phyloP scores from a whole-genome alignment of 768 basidiomycete species.

The Hemileccinum impolitum region DNA sequence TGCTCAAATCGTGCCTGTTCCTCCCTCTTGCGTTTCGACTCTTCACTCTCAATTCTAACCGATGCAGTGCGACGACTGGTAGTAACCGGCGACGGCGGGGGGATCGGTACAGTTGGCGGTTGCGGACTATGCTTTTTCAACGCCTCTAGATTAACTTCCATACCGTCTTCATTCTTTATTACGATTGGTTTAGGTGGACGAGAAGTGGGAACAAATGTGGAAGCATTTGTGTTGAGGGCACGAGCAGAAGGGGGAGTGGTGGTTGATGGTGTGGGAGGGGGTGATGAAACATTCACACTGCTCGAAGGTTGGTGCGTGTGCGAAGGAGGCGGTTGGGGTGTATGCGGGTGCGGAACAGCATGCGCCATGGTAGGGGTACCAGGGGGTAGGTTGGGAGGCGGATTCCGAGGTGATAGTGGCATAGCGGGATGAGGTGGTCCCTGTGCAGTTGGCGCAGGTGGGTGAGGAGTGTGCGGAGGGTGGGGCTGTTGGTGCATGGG shows the following conservation, averaged over 20 bases:
- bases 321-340: slow-evolving; percentile 45
- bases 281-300: slow-evolving; percentile 49
- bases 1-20: slow-evolving; percentile 42
- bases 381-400: slow-evolving; percentile 51
- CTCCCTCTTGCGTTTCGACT: slow-evolving; percentile 48
- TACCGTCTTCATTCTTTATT: slow-evolving; percentile 63
- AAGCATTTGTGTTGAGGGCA: slow-evolving; percentile 60
- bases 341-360: slow-evolving; percentile 48
- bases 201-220: slow-evolving; percentile 58
- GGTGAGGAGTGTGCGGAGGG: slow-evolving; percentile 44
- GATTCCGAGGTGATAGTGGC: slow-evolving; percentile 70
- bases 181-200: slow-evolving; percentile 44
- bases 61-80: slow-evolving; percentile 28
- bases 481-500: slow-evolving; percentile 40
- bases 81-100: slow-evolving; percentile 34
- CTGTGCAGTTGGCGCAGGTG: slow-evolving; percentile 34
- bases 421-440: slow-evolving; percentile 46
- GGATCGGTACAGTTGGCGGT: slow-evolving; percentile 38
- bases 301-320: slow-evolving; percentile 43
- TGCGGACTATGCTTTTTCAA: slow-evolving; percentile 48
- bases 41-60: slow-evolving; percentile 65
- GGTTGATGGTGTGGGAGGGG: slow-evolving; percentile 66
- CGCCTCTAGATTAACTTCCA: slow-evolving; percentile 56
- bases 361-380: slow-evolving; percentile 69
- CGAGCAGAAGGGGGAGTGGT: slow-evolving; percentile 37